Percentiles rank a stretch among this genome's conserved stretches.
Conservation (phyloP, 495 filamentous ascomycete genomes). For the Penicillium mononematosum region DNA sequence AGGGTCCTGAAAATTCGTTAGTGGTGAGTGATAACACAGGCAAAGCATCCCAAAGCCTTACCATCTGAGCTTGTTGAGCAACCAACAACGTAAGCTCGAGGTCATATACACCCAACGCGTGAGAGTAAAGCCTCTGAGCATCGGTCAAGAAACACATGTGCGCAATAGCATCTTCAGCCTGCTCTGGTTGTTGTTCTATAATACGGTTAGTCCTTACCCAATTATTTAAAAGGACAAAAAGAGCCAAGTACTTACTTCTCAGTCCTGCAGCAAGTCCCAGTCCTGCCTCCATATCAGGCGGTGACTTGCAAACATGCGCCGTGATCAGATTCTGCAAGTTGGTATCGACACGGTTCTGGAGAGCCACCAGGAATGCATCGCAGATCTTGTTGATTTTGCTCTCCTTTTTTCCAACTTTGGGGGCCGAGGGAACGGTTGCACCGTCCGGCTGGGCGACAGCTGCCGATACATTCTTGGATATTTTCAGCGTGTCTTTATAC, state of each 20-base stretch:
- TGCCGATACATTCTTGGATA: slow-evolving; percentile 34
- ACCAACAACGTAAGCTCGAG: slow-evolving; percentile 86
- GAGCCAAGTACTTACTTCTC: slow-evolving; percentile 46
- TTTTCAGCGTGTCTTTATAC: slow-evolving; percentile 76
- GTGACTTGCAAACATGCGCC: slow-evolving; percentile 87
- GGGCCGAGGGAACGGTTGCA: slow-evolving; percentile 7
- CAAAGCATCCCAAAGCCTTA: slow-evolving; percentile 19
- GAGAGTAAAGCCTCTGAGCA: slow-evolving; percentile 88
- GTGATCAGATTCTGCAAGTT: slow-evolving; percentile 92
- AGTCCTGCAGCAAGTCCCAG: slow-evolving; percentile 73
- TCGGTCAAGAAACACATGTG: slow-evolving; percentile 97
- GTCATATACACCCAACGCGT: slow-evolving; percentile 85
- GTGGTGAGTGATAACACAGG: neutral
- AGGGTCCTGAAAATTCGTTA: slow-evolving; percentile 57
- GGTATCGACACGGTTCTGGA: slow-evolving; percentile 61
- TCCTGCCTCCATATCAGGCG: slow-evolving; percentile 85
- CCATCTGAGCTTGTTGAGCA: slow-evolving; percentile 91
- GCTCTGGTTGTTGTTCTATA: slow-evolving; percentile 56
- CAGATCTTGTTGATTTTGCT: slow-evolving; percentile 86
- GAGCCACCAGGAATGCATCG: slow-evolving; percentile 71
- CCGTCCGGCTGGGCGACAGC: slow-evolving; percentile 27
- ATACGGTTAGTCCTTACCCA: neutral
- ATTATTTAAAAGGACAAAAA: neutral
- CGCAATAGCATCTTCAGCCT: slow-evolving; percentile 82
- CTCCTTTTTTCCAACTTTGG: slow-evolving; percentile 26